A percentile compares a stretch with the other conserved stretches of the same genome.
phyloP scores from a whole-genome alignment of 169 alveolate genomes.

The Eimeria acervulina region DNA sequence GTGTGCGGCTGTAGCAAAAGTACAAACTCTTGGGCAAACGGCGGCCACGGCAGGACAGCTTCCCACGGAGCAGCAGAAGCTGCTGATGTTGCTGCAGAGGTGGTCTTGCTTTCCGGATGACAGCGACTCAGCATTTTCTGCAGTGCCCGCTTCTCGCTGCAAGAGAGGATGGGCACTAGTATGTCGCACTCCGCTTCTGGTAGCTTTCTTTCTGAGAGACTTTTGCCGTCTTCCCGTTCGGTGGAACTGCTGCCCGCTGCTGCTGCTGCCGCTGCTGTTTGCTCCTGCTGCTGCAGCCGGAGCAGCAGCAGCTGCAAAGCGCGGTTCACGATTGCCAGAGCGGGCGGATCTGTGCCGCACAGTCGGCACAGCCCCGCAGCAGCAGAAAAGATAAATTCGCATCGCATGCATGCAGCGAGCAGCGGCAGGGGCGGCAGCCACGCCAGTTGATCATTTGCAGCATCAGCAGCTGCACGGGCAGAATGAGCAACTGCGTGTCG shows the following conservation, averaged over 20 bases:
- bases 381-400: slow-evolving; percentile 56
- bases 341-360: slow-evolving; percentile 54
- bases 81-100: background rate
- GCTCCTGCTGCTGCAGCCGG: slow-evolving; percentile 70
- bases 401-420: slow-evolving; percentile 74
- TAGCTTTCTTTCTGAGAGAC: background rate
- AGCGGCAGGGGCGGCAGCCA: slow-evolving; percentile 66
- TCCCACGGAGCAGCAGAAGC: slow-evolving; percentile 29
- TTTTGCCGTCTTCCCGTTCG: background rate
- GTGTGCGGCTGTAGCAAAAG: background rate
- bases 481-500: slow-evolving; percentile 74
- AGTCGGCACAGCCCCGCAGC: slow-evolving; percentile 68
- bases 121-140: slow-evolving; percentile 54
- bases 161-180: slow-evolving; percentile 50
- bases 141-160: slow-evolving; percentile 69
- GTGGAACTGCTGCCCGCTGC: background rate
- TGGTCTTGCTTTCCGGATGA: background rate
- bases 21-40: slow-evolving; percentile 63
- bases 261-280: slow-evolving; percentile 18
- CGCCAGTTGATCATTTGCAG: slow-evolving; percentile 17
- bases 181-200: slow-evolving; percentile 68
- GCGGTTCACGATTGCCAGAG: slow-evolving; percentile 62
- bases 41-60: slow-evolving; percentile 60
- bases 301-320: slow-evolving; percentile 44
- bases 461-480: slow-evolving; percentile 64